Percentiles rank a stretch among this genome's conserved stretches.
These are phyloP conservation scores for Colletotrichum somersetense DNA, from an alignment of 2,329 filamentous ascomycete genomes.

Conservation along the genomic window DNA sequence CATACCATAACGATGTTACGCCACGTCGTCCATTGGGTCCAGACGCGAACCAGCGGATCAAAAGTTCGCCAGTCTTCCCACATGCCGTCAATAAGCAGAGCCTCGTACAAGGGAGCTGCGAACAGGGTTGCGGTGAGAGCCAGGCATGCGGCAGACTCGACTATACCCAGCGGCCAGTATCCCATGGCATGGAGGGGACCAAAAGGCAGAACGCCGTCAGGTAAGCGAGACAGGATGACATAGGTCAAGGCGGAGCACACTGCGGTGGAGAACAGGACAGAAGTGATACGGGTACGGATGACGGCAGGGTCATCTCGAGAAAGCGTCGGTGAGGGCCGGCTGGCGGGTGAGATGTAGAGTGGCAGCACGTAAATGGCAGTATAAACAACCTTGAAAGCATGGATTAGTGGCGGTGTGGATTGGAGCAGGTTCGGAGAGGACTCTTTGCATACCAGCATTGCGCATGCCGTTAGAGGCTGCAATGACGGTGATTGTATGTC, in stretches of 20 bases:
- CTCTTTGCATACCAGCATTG: conserved; percentile 38
- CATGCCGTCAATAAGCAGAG: conserved; percentile 76
- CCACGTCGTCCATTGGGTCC: conserved; percentile 83
- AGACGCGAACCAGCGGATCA: conserved; percentile 67
- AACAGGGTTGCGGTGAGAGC: conserved; percentile 84
- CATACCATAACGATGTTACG: conserved; percentile 88
- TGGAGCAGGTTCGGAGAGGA: neutral
- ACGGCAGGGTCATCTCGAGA: conserved; percentile 90
- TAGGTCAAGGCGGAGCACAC: conserved; percentile 76
- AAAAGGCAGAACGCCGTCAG: conserved; percentile 60
- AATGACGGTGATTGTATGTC: conserved; percentile 12
- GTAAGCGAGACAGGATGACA: conserved; percentile 64
- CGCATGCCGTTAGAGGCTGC: conserved; percentile 30
- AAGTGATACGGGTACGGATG: conserved; percentile 86
- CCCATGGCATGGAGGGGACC: conserved; percentile 79
- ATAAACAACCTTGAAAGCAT: conserved; percentile 73
- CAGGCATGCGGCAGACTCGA: conserved; percentile 74
- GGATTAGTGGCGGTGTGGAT: conserved; percentile 4
- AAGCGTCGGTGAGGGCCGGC: conserved; percentile 82
- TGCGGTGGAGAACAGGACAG: conserved; percentile 81
- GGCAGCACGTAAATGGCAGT: conserved; percentile 92
- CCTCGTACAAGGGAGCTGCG: conserved; percentile 85
- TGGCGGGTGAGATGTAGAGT: conserved; percentile 85
- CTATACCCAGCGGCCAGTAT: conserved; percentile 79
- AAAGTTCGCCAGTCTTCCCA: conserved; percentile 75